Conservation (phyloP, 1,284 basidiomycete species). For the Trametes hirsuta region DNA sequence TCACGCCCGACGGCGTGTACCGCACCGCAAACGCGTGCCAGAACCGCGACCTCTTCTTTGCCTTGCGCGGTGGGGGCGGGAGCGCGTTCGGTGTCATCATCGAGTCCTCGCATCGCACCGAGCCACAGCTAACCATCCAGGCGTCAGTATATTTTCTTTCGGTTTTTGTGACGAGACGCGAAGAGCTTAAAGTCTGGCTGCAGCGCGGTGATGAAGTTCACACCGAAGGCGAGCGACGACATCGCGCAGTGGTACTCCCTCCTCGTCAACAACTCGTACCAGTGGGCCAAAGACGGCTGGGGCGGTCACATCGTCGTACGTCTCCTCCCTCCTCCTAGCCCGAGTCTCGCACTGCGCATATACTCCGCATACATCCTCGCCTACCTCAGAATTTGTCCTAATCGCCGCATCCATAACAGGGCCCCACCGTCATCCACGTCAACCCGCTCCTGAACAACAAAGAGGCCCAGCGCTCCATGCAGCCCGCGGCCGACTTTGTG, state of each 20-base stretch:
- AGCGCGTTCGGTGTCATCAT: conserved; percentile 38
- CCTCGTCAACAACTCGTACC: conserved; percentile 39
- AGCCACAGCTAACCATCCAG: conserved; percentile 32
- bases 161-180: not conserved
- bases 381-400: not conserved
- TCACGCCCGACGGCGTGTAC: conserved; percentile 37
- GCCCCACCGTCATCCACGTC: conserved; percentile 18
- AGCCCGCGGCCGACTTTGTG: conserved; percentile 36
- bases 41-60: conserved; percentile 41
- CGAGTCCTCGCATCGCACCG: conserved; percentile 32
- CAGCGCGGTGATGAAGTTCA: conserved; percentile 24
- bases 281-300: conserved; percentile 54
- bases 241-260: conserved; percentile 30
- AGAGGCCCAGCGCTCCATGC: conserved; percentile 28
- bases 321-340: not conserved
- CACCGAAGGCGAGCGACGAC: conserved; percentile 12
- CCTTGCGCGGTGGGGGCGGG: conserved; percentile 33
- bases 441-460: conserved; percentile 16
- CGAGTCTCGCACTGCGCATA: too few species aligned
- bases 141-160: conserved; percentile 22
- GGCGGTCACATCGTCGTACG: conserved; percentile 48
- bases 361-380: too few species aligned
- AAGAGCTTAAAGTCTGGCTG: too few species aligned
- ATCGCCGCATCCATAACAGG: not conserved
- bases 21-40: conserved; percentile 38